Percentiles rank a stretch among this genome's conserved stretches.
These are phyloP conservation scores for Aspergillus sparsus DNA, from an alignment of 495 filamentous ascomycete species.

Conservation along the genomic window DNA sequence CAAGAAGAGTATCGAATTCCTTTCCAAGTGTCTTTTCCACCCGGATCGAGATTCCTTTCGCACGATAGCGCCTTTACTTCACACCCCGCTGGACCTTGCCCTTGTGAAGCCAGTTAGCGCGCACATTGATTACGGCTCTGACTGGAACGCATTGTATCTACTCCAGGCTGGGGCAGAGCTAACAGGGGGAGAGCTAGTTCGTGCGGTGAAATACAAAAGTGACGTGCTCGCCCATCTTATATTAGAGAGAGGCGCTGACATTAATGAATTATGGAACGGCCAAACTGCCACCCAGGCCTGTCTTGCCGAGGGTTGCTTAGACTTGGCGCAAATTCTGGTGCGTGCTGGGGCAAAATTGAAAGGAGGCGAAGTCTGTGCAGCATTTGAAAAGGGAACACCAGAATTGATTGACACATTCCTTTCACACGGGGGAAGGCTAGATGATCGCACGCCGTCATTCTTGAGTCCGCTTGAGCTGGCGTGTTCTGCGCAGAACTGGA, in stretches of 20 bases:
- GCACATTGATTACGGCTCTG: neutral
- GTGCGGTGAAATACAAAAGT: neutral
- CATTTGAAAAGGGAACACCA: neutral
- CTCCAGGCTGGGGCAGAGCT: neutral
- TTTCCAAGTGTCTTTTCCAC: neutral
- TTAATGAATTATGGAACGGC: neutral
- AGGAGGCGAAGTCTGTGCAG: neutral
- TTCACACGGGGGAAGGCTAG: neutral
- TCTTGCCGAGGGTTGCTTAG: neutral
- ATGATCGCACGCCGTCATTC: neutral
- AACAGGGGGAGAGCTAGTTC: neutral
- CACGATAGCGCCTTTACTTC: neutral
- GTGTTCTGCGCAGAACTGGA: neutral
- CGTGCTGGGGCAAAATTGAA: neutral
- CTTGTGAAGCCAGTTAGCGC: neutral
- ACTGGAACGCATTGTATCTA: neutral
- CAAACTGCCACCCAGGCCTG: neutral
- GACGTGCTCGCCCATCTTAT: neutral
- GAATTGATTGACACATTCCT: neutral
- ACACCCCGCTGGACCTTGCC: neutral
- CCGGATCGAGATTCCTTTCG: neutral
- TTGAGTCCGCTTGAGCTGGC: neutral
- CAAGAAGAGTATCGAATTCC: neutral
- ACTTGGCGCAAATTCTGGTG: neutral
- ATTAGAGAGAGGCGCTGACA: neutral